Percentiles rank a stretch among this genome's conserved stretches.
These are phyloP conservation scores for Scheffersomyces quercinus DNA, from an alignment of 1,139 yeast species.

Conservation along the genomic window DNA sequence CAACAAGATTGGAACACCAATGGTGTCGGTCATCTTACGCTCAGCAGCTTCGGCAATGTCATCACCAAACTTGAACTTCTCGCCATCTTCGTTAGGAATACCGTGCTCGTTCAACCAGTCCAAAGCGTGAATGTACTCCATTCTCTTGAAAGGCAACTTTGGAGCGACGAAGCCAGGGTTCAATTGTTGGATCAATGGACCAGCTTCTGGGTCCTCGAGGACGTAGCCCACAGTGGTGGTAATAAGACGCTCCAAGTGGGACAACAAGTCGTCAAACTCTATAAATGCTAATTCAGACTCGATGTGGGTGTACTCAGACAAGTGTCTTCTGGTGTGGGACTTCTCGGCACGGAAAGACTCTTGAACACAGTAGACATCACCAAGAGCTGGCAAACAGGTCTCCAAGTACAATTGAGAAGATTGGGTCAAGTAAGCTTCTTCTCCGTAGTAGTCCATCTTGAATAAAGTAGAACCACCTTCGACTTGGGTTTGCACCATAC, in stretches of 20 bases:
- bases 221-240: slow-evolving; percentile 71
- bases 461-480: slow-evolving; percentile 99
- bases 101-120: slow-evolving; percentile 97
- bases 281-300: slow-evolving; percentile 92
- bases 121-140: slow-evolving; percentile 87
- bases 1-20: slow-evolving; percentile 88
- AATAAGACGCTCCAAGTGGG: slow-evolving; percentile 81
- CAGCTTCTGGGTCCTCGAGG: slow-evolving; percentile 86
- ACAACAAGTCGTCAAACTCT: slow-evolving; percentile 79
- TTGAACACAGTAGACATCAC: slow-evolving; percentile 96
- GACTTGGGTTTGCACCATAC: slow-evolving; percentile 99
- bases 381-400: slow-evolving; percentile 93
- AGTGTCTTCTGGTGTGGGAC: slow-evolving; percentile 97
- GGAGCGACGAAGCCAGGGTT: slow-evolving; percentile 92
- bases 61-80: slow-evolving; percentile 92
- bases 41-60: slow-evolving; percentile 99
- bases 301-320: slow-evolving; percentile 94
- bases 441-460: slow-evolving; percentile 92
- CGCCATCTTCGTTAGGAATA: slow-evolving; percentile 91
- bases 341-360: slow-evolving; percentile 99
- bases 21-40: slow-evolving; percentile 95
- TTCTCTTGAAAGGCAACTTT: slow-evolving; percentile 80
- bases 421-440: slow-evolving; percentile 95
- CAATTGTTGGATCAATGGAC: slow-evolving; percentile 84
- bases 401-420: slow-evolving; percentile 96